Conservation (phyloP, 371 early-diverging fungal genomes). For the Phascolomyces articulosus region DNA sequence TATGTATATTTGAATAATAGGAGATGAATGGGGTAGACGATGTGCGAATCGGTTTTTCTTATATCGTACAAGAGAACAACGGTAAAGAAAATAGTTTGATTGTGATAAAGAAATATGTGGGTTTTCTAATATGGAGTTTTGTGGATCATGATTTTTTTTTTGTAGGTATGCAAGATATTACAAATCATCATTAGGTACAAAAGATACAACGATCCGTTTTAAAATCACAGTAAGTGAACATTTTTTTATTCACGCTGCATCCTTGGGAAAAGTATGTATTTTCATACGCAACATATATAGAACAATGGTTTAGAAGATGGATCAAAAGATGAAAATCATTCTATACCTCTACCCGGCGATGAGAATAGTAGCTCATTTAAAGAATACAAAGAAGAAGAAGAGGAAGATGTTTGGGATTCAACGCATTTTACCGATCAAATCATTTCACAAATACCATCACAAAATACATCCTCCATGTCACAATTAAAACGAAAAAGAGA, state of each 20-base stretch:
- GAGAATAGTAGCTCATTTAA: neutral
- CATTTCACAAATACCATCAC: conserved; percentile 6
- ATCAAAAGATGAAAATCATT: neutral
- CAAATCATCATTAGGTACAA: conserved; percentile 6
- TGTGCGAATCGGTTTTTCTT: conserved; percentile 19
- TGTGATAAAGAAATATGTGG: too few species aligned
- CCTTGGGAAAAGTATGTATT: neutral
- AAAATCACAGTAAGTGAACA: conserved; percentile 9
- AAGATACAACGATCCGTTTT: conserved; percentile 8
- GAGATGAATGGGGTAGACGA: conserved; percentile 7
- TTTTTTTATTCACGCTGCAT: neutral
- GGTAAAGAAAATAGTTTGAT: neutral
- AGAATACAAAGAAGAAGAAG: neutral
- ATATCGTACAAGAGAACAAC: conserved; percentile 14
- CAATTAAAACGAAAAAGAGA: conserved; percentile 6
- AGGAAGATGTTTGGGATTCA: conserved; percentile 1
- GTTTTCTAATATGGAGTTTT: too few species aligned
- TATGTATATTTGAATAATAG: too few species aligned
- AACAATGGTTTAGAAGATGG: conserved; percentile 3
- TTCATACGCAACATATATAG: too few species aligned
- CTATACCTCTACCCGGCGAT: neutral
- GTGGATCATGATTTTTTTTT: neutral
- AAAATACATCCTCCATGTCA: neutral
- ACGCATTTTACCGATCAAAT: conserved; percentile 1
- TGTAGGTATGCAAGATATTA: conserved; percentile 10